phyloP scores from a whole-genome alignment of 208 protist species.

The Crithidia acanthocephali region DNA sequence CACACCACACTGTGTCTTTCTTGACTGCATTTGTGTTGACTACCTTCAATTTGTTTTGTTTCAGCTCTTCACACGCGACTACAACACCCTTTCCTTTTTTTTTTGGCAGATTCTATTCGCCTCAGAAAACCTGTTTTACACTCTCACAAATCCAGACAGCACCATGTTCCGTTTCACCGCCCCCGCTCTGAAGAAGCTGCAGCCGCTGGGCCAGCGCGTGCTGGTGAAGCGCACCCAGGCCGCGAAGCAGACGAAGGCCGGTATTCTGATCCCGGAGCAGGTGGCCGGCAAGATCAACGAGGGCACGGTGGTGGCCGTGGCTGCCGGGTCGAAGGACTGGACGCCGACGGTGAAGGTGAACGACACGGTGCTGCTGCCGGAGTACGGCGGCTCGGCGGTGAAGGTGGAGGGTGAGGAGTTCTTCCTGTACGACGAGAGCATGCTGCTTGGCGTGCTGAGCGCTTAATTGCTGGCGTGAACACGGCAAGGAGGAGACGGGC shows the following conservation, averaged over 20 bases:
- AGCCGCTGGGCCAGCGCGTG: constrained; percentile 91
- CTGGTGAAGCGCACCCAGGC: constrained; percentile 87
- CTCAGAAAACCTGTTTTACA: too few relatives aligned
- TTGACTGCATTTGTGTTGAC: too few relatives aligned
- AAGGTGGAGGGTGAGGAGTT: constrained; percentile 94
- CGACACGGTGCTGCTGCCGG: constrained; percentile 91
- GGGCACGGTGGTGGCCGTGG: constrained; percentile 90
- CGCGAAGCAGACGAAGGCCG: constrained; percentile 94
- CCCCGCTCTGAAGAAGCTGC: constrained; percentile 85
- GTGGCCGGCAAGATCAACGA: constrained; percentile 94
- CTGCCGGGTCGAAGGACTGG: constrained; percentile 90
- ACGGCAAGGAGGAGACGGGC: neutral
- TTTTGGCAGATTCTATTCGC: too few relatives aligned
- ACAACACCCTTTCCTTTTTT: too few relatives aligned
- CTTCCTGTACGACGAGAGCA: constrained; percentile 91
- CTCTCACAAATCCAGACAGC: neutral
- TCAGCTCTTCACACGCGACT: too few relatives aligned
- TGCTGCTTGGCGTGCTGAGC: constrained; percentile 86
- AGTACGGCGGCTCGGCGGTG: constrained; percentile 88
- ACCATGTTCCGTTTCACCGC: constrained; percentile 83
- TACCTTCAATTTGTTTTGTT: neutral
- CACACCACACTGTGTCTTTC: too few relatives aligned
- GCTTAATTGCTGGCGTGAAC: constrained; percentile 35
- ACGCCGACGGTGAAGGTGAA: constrained; percentile 89
- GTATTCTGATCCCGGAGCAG: constrained; percentile 93